Evolutionary conservation across 352 stramenopile species (phyloP), one percentile per base, ranked within the genome.

Genomic region (Globisporangium okanoganense): DNA sequence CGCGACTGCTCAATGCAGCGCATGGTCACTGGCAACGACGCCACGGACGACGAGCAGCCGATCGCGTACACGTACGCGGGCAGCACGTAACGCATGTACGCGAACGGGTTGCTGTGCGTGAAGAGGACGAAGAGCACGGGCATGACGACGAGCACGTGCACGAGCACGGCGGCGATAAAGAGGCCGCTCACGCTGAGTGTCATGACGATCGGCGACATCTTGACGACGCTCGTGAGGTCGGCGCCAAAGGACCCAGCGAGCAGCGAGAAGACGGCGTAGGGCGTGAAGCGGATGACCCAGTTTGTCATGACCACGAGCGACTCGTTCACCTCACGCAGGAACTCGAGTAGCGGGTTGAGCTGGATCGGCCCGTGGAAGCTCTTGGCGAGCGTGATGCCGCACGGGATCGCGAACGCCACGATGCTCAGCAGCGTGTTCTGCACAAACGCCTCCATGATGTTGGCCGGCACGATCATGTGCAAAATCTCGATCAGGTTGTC

Each of bases 251-350:
- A 87, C 0, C 80, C 82, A 6, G 78, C 76, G 27, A 92, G 72
- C 13, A 94, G 64, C 64, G 78, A 89, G 5, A 92, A 62, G 44
- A 94, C 78, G 2, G 82, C 85, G 31, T 87, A 59, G 3, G 85
- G 85, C 48, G 84, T 90, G 69, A 91, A 90, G 61, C 70, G 71
- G 41, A 92, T 75, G 40, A 92, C 73, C 74, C 72, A 88, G 52
- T 87, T 74, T 25, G 76, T 71, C 79, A 92, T 94, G 52, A 78
- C 78, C 44, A 91, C 71, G 35, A 94, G 78, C 53, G 81, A 85
- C 64, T 88, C 78, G 61, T 94, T 91, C 24, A 92, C 67, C 33
- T 94, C 79, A 14, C 82, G 70, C 16, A 92, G 76, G 65, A 94
- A 89, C 55, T 92, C 79, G 20, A 94, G 69, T 24, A 94, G 56